phyloP scores from a whole-genome alignment of 345 rosid species.

The Eucalyptus globulus region DNA sequence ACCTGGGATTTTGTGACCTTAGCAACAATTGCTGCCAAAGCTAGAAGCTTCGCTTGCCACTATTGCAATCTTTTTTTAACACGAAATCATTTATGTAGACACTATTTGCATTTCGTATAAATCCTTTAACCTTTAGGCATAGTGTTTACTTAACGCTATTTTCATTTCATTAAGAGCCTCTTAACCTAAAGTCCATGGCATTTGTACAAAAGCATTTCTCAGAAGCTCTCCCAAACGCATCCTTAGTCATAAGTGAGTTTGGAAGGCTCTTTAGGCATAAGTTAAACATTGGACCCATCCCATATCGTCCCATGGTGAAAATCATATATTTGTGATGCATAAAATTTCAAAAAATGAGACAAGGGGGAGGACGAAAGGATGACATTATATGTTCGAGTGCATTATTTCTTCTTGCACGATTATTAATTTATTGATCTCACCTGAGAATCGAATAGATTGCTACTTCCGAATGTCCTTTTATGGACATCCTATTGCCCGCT shows the following conservation, averaged over 20 bases:
- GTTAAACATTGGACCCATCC: not conserved
- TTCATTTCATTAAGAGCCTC: not conserved
- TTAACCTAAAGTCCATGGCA: not conserved
- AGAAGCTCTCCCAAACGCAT: fast-evolving
- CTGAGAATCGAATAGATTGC: too few species aligned
- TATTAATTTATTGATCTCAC: too few species aligned
- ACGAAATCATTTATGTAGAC: not conserved
- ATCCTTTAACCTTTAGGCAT: not conserved
- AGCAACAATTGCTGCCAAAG: fast-evolving
- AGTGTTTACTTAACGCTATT: not conserved
- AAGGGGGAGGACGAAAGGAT: too few species aligned
- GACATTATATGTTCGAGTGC: too few species aligned
- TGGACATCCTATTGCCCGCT: too few species aligned
- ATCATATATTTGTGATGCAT: not conserved
- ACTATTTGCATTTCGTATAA: not conserved
- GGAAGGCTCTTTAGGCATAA: not conserved
- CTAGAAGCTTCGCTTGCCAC: not conserved
- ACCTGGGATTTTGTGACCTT: not conserved
- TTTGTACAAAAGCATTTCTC: not conserved
- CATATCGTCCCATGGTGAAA: not conserved
- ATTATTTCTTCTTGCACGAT: too few species aligned
- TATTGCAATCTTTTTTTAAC: not conserved
- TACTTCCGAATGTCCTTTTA: too few species aligned
- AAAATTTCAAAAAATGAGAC: too few species aligned
- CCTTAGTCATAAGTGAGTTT: not conserved